Percentiles rank a stretch among this genome's conserved stretches.
phyloP scores from a whole-genome alignment of 169 alveolate species.

The Theileria parva region DNA sequence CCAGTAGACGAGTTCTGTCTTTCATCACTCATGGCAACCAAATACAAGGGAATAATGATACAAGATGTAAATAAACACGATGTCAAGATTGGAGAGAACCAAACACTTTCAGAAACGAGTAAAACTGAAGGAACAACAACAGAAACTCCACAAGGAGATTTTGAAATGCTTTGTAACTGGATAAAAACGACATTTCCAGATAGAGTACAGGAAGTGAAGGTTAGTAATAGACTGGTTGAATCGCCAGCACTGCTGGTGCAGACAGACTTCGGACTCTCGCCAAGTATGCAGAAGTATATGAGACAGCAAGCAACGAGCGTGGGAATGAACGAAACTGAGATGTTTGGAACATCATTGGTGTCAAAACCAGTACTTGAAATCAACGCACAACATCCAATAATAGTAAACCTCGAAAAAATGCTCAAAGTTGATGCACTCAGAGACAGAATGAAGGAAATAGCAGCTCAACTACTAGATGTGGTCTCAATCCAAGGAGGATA shows the following conservation, averaged over 20 bases:
- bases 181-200: slow-evolving; percentile 82
- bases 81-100: slow-evolving; percentile 84
- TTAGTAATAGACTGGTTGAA: slow-evolving; percentile 88
- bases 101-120: slow-evolving; percentile 9
- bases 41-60: slow-evolving; percentile 89
- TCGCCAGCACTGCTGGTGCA: slow-evolving; percentile 91
- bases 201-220: slow-evolving; percentile 86
- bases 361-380: slow-evolving; percentile 92
- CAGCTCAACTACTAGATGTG: slow-evolving; percentile 73
- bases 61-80: slow-evolving; percentile 93
- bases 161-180: slow-evolving; percentile 90
- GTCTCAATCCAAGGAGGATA: slow-evolving; percentile 84
- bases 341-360: slow-evolving; percentile 84
- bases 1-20: slow-evolving; percentile 96
- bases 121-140: background rate
- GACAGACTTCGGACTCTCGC: slow-evolving; percentile 93
- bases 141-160: slow-evolving; percentile 35
- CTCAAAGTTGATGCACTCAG: slow-evolving; percentile 70
- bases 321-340: slow-evolving; percentile 85
- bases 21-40: slow-evolving; percentile 85
- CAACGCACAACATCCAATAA: slow-evolving; percentile 92
- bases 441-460: slow-evolving; percentile 73
- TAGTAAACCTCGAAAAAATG: slow-evolving; percentile 83
- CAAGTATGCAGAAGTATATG: slow-evolving; percentile 94
- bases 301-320: slow-evolving; percentile 94